Evolutionary conservation across 192 early-diverging fungal species (phyloP).

Genomic region (Geranomyces variabilis): DNA sequence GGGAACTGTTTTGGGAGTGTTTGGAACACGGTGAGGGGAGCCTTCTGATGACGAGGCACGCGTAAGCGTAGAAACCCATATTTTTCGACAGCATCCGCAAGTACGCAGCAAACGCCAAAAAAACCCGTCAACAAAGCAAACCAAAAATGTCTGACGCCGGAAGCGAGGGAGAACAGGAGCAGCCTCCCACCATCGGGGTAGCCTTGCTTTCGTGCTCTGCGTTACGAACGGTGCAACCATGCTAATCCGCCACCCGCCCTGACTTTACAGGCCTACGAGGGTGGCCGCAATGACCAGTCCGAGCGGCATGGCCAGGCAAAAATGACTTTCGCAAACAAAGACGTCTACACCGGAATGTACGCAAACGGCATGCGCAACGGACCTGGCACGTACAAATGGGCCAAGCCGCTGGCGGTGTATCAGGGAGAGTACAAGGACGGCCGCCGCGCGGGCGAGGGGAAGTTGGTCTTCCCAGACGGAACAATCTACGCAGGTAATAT

Average conservation of each 20-base stretch:
- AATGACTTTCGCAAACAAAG: constrained; percentile 61
- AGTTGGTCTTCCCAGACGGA: constrained; percentile 62
- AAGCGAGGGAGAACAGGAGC: constrained; percentile 52
- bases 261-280: constrained; percentile 54
- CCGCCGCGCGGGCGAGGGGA: constrained; percentile 51
- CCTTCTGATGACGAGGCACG: too few species aligned
- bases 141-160: constrained; percentile 53
- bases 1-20: too few species aligned
- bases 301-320: constrained; percentile 62
- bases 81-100: too few species aligned
- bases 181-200: constrained; percentile 51
- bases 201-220: too few species aligned
- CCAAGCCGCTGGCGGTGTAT: constrained; percentile 52
- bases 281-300: constrained; percentile 52
- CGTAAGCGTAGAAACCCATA: too few species aligned
- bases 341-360: constrained; percentile 57
- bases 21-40: too few species aligned
- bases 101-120: too few species aligned
- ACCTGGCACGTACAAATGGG: constrained; percentile 58
- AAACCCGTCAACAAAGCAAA: not conserved
- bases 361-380: constrained; percentile 48
- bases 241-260: not conserved
- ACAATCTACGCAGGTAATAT: not conserved
- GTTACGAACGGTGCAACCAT: not conserved
- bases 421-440: constrained; percentile 55